Evolutionary conservation across 352 stramenopile species (phyloP).

Genomic region (Pythium phragmiticola): DNA sequence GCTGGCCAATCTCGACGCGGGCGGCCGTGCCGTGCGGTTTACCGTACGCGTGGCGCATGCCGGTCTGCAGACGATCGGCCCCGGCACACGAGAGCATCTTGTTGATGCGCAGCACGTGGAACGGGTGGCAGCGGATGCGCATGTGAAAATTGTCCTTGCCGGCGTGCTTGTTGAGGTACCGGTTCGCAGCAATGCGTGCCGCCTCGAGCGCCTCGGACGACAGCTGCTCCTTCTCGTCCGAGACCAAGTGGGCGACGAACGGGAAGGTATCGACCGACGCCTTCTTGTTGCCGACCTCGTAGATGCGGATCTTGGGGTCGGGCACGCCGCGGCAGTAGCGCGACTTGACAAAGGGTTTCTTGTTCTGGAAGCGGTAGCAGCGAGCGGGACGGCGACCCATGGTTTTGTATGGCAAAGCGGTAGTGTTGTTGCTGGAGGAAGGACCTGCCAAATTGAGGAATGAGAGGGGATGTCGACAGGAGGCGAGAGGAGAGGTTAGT

Average conservation of each 20-base stretch:
- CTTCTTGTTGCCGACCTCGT: conserved; percentile 99
- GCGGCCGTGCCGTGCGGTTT: conserved; percentile 97
- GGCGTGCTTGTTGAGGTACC: conserved; percentile 97
- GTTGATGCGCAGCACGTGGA: conserved; percentile 99
- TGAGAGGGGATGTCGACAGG: no score
- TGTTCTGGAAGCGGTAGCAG: conserved; percentile 99
- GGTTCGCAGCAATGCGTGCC: conserved; percentile 98
- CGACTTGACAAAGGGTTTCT: conserved; percentile 99
- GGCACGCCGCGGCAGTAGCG: conserved; percentile 99
- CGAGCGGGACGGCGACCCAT: conserved; percentile 91
- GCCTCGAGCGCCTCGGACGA: conserved; percentile 98
- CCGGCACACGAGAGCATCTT: conserved; percentile 99
- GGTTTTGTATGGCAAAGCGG: neutral
- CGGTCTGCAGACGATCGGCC: conserved; percentile 97
- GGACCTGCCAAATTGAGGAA: no score
- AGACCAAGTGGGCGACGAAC: conserved; percentile 97
- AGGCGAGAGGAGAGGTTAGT: neutral
- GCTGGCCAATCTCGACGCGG: conserved; percentile 98
- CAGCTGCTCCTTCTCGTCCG: conserved; percentile 93
- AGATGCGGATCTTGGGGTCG: conserved; percentile 97
- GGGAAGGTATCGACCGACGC: conserved; percentile 97
- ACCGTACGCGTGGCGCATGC: conserved; percentile 99
- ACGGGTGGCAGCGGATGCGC: conserved; percentile 98
- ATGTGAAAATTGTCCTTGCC: conserved; percentile 99
- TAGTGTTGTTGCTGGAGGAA: no score